Conservation (phyloP, 2,329 filamentous ascomycete species). For the Cladophialophora bantiana region DNA sequence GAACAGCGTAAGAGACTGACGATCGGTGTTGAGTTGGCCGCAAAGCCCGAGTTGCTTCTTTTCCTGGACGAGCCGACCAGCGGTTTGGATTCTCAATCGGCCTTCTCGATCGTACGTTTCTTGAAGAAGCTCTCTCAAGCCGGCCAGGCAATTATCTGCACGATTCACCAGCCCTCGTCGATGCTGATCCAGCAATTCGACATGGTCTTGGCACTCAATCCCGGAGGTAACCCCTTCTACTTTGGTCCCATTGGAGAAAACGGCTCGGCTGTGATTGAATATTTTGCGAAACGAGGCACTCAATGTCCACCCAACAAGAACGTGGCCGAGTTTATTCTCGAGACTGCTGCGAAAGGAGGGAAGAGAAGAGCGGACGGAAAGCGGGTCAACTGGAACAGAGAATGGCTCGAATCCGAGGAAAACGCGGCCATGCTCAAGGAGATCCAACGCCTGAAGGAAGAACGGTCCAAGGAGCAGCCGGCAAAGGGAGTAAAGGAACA, state of each 20-base stretch:
- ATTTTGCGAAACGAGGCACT: constrained; percentile 71
- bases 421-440: constrained; percentile 66
- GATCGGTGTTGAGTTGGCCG: constrained; percentile 75
- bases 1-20: constrained; percentile 76
- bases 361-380: constrained; percentile 60
- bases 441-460: constrained; percentile 68
- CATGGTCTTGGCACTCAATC: constrained; percentile 73
- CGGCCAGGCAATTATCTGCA: constrained; percentile 75
- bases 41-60: constrained; percentile 70
- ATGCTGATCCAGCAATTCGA: constrained; percentile 76
- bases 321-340: constrained; percentile 70
- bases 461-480: constrained; percentile 56
- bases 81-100: constrained; percentile 73
- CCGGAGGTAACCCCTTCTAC: constrained; percentile 74
- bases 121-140: constrained; percentile 70
- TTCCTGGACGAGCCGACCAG: constrained; percentile 77
- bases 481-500: constrained; percentile 21
- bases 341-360: constrained; percentile 66
- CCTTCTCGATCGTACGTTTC: constrained; percentile 72
- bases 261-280: constrained; percentile 69
- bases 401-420: constrained; percentile 73
- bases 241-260: constrained; percentile 75
- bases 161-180: constrained; percentile 75
- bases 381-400: constrained; percentile 74
- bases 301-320: constrained; percentile 71